Base-by-base conservation (phyloP, 2,329 filamentous ascomycete genomes). In the Bipolaris cookei region DNA sequence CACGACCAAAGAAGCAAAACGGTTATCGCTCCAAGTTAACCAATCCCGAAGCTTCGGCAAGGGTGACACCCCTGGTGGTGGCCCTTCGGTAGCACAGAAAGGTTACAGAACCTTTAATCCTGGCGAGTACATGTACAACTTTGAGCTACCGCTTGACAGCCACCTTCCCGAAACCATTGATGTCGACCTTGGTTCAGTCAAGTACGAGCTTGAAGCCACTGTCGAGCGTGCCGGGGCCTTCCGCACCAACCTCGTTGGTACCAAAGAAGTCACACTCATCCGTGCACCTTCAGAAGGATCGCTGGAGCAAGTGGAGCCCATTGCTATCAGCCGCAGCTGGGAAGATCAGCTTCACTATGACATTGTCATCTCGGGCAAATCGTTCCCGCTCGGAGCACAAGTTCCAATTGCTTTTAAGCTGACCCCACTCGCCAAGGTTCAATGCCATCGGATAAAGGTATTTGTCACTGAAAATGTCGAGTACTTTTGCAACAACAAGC, bases 301-400 rank as follows among this genome's bases (percentile, higher is more conserved):
- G 0, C 81, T 97, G 21, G 93, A 97, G 76, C 92, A 92, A 76
- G 89, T 92, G 23, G 93, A 97, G 72, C 93, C 93, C 2, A 97
- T 97, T 68, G 94, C 92, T 10, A 97, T 97, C 70, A 94, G 90
- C 63, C 84, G 93, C 18, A 92, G 91, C 61, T 97, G 93, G 93
- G 93, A 97, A 73, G 92, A 97, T 66, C 93, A 97, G 71, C 81
- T 97, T 30, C 92, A 96, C 70, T 97, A 97, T 78, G 93, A 97
- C 69, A 97, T 97, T 66, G 89, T 97, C 73, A 96, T 97, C 52
- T 97, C 92, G 1, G 93, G 93, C 52, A 97, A 97, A 82, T 96
- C 92, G 0, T 97, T 97, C 58, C 91, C 93, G 0, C 85, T 97
- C 18, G 93, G 93, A 14, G 86, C 90, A 37, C 90, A 90, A 68